A percentile compares a stretch with the other conserved stretches of the same genome.
Evolutionary conservation across 306 rosid species (phyloP).

Genomic region (Vigna radiata): DNA sequence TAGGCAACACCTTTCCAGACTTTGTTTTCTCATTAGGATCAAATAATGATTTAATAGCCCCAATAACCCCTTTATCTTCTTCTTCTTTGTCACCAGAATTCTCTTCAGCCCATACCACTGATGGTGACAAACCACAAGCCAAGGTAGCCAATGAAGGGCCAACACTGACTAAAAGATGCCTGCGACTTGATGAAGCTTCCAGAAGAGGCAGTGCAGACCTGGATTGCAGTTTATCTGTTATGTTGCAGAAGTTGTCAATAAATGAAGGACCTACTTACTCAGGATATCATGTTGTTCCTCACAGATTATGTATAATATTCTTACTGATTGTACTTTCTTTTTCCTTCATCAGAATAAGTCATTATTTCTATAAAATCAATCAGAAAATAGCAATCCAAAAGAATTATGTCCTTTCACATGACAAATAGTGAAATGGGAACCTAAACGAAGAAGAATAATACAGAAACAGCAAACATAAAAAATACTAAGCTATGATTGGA

Average conservation of each 20-base stretch:
- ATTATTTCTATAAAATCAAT: neutral
- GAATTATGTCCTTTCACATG: neutral
- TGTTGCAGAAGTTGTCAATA: conserved; percentile 57
- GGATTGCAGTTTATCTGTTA: conserved; percentile 65
- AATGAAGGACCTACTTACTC: conserved; percentile 27
- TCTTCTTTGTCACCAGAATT: conserved; percentile 53
- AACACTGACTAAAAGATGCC: conserved; percentile 49
- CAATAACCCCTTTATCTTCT: conserved; percentile 64
- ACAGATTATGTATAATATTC: neutral
- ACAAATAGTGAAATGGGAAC: neutral
- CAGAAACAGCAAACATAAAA: conserved; percentile 7
- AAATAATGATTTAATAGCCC: conserved; percentile 67
- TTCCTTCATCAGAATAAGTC: conserved; percentile 1
- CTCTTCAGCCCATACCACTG: conserved; percentile 63
- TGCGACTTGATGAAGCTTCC: conserved; percentile 58
- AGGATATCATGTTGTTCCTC: conserved; percentile 15
- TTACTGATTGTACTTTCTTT: conserved; percentile 16
- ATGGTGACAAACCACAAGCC: conserved; percentile 56
- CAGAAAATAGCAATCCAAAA: conserved; percentile 10
- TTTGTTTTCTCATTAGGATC: conserved; percentile 77
- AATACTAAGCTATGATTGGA: neutral
- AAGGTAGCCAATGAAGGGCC: conserved; percentile 55
- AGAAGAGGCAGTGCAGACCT: conserved; percentile 55
- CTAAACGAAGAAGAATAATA: conserved; percentile 2
- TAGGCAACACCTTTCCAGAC: conserved; percentile 83